Base-by-base conservation (phyloP, 768 basidiomycete genomes). In the Gyrodon lividus region DNA sequence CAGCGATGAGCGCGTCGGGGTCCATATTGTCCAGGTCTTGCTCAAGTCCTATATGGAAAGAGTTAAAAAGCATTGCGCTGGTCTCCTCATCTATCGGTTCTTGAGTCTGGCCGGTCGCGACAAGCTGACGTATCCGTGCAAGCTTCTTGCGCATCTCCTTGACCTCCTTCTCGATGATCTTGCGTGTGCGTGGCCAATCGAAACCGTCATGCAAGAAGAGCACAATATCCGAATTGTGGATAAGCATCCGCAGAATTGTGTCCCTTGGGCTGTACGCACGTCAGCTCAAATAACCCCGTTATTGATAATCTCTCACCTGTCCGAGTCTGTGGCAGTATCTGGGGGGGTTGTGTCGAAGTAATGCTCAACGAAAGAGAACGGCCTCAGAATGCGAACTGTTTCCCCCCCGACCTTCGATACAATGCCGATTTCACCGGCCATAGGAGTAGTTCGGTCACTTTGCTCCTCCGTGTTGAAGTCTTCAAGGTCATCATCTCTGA, bases 131-230 rank as follows among this genome's bases (percentile, higher is more conserved):
- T 59, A 99, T 96, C 70, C 88, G 92, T 39, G 88, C 84, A 44
- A 99, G 77, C 26, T 84, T 84, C 47, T 84, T 82, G 43, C 92
- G 84, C 77, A 98, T 92, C 38, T 88, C 86, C 63, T 87, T 91
- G 41, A 92, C 81, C 66, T 93, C 87, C 33, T 89, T 84, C 64
- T 95, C 91, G 48, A 99, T 93, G 2, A 81, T 81, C 69, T 79
- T 86, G 28, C 96, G 84, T 4, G 97, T 99, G 43, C 77, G 77
- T 2, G 65, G 70, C 95, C 97, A 99, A 65, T 99, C 97, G 61
- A 94, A 99, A 2, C 97, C 97, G 50, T 94, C 92, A 63, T 97
- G 90, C 3, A 99, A 77, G 46, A 85, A 78, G 20, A 98, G 61
- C 1, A 78, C 78, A 43, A 89, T 67, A 57, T 89, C 78, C 48